phyloP scores from a whole-genome alignment of 306 rosid species.

The Gillenia trifoliata region DNA sequence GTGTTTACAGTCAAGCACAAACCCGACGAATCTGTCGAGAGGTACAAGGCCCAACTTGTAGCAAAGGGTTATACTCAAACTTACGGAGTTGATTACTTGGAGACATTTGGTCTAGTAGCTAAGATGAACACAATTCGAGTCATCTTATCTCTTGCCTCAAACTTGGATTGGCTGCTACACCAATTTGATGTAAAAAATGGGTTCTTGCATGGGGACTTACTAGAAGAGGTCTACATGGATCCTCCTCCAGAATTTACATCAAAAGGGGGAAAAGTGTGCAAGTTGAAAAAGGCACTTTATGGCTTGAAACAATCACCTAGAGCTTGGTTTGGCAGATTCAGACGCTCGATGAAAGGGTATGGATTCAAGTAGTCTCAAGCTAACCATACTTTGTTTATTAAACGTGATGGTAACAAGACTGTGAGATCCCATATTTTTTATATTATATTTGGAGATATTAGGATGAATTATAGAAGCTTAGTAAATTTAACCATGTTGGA shows the following conservation, averaged over 20 bases:
- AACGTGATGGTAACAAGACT: neutral
- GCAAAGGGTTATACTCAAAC: too few species aligned
- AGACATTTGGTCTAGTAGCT: neutral
- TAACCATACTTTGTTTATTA: neutral
- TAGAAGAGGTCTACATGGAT: neutral
- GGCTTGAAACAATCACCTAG: neutral
- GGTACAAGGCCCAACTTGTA: too few species aligned
- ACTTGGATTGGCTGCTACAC: neutral
- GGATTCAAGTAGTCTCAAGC: neutral
- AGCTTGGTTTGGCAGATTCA: too few species aligned
- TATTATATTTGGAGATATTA: too few species aligned
- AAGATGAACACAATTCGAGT: neutral
- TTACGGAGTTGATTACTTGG: too few species aligned
- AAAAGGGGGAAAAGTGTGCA: neutral
- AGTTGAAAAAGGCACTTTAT: neutral
- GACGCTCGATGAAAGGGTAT: too few species aligned
- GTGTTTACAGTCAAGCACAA: neutral
- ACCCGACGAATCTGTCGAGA: too few species aligned
- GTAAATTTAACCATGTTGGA: too few species aligned
- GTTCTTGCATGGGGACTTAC: neutral
- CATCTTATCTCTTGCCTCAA: neutral
- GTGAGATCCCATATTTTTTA: too few species aligned
- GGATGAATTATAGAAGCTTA: too few species aligned
- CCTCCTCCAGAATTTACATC: neutral
- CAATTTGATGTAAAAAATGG: neutral